Conservation (phyloP, 2,329 filamentous ascomycete genomes). For the Venturiaceae sp. region DNA sequence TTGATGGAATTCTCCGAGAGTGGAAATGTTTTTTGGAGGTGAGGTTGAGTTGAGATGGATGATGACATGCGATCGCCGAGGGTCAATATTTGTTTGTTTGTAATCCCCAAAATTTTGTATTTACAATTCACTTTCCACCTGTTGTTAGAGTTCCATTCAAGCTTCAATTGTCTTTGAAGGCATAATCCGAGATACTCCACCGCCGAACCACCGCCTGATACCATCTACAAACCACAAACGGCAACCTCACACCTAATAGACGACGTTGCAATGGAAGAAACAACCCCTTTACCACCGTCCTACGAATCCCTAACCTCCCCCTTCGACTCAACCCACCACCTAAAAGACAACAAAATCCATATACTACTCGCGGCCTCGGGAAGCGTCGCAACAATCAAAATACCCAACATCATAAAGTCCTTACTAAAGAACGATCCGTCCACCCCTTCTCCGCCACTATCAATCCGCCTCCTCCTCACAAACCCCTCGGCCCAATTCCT, state of each 20-base stretch:
- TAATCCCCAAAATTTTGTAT: neutral
- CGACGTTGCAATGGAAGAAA: no score
- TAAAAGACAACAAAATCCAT: conserved; percentile 45
- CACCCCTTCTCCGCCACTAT: conserved; percentile 45
- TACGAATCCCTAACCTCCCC: neutral
- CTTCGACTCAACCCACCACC: conserved; percentile 11
- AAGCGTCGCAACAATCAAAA: conserved; percentile 83
- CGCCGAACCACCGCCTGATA: no score
- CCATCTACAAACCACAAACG: no score
- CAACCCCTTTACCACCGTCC: no score
- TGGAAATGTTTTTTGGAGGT: conserved; percentile 1
- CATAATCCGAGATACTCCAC: no score
- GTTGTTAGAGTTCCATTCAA: no score
- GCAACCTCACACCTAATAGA: no score
- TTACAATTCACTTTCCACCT: neutral
- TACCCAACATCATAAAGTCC: conserved; percentile 39
- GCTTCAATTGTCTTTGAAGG: neutral
- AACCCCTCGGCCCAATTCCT: conserved; percentile 66
- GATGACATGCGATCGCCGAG: no score
- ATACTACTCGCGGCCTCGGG: conserved; percentile 58
- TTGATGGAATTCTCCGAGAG: neutral
- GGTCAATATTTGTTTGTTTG: neutral
- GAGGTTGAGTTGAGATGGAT: conserved; percentile 9
- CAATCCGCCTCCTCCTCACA: conserved; percentile 80
- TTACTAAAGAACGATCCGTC: no score